phyloP scores from a whole-genome alignment of 495 filamentous ascomycete genomes.

The Penicillium angulare region DNA sequence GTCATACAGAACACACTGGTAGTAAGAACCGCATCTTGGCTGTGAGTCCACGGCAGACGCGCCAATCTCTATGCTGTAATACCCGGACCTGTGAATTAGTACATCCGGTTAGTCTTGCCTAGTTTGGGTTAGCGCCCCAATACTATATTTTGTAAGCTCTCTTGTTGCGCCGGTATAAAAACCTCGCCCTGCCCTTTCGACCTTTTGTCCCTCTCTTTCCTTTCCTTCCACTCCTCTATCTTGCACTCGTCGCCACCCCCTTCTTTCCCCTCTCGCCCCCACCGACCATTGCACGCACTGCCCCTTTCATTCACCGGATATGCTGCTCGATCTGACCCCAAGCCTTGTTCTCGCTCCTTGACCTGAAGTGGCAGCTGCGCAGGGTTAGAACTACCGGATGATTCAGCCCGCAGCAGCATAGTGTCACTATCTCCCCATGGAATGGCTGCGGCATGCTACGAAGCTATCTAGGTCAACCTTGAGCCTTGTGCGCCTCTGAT shows the following conservation, averaged over 20 bases:
- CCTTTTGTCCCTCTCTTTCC: not conserved
- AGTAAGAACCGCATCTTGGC: no score
- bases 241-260: not conserved
- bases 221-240: not conserved
- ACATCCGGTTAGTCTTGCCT: not conserved
- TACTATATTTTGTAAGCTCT: not conserved
- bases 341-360: no score
- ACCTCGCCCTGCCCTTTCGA: not conserved
- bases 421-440: no score
- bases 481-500: no score
- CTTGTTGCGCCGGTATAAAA: not conserved
- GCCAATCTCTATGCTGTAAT: no score
- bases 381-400: no score
- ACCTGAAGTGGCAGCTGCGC: no score
- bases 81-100: constrained; percentile 2
- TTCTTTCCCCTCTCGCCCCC: not conserved
- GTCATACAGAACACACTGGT: no score
- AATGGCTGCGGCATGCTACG: no score
- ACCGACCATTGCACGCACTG: not conserved
- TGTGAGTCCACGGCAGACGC: no score
- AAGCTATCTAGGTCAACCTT: no score
- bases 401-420: not conserved
- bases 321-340: not conserved
- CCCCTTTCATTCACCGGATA: not conserved
- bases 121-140: not conserved